Percentiles rank a stretch among this genome's conserved stretches.
Conservation (phyloP, 176 grass and related monocot species). For the Oryza punctata region DNA sequence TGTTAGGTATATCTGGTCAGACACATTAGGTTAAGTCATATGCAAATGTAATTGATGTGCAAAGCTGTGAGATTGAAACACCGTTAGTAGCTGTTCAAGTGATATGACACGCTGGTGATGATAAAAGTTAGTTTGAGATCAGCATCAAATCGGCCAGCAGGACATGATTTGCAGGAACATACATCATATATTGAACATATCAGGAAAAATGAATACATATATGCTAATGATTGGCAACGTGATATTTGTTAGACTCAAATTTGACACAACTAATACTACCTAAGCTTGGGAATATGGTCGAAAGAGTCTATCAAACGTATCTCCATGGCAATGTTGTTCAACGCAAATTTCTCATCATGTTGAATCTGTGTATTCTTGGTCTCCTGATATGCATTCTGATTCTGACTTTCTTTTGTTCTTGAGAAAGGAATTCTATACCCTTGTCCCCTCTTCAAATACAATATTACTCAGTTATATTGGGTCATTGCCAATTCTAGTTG, state of each 20-base stretch:
- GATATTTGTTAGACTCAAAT: background rate
- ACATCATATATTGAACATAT: background rate
- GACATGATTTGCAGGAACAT: background rate
- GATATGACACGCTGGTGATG: conserved; percentile 3
- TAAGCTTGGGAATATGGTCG: background rate
- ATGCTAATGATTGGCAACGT: background rate
- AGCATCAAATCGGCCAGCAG: background rate
- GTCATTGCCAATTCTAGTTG: background rate
- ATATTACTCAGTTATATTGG: background rate
- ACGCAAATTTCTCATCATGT: background rate
- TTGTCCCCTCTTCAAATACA: background rate
- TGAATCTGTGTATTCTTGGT: background rate
- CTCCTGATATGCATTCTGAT: background rate
- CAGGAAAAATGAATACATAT: background rate
- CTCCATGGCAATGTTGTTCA: background rate
- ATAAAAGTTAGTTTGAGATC: background rate
- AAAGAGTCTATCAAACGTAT: background rate
- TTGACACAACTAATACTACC: background rate
- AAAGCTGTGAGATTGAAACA: conserved; percentile 1
- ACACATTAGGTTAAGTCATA: background rate
- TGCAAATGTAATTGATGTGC: background rate
- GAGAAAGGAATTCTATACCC: background rate
- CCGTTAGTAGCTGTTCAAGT: background rate
- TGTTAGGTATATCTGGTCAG: background rate
- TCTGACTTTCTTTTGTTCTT: background rate